Conservation (phyloP, 495 filamentous ascomycete species). For the Parmelia sp. region DNA sequence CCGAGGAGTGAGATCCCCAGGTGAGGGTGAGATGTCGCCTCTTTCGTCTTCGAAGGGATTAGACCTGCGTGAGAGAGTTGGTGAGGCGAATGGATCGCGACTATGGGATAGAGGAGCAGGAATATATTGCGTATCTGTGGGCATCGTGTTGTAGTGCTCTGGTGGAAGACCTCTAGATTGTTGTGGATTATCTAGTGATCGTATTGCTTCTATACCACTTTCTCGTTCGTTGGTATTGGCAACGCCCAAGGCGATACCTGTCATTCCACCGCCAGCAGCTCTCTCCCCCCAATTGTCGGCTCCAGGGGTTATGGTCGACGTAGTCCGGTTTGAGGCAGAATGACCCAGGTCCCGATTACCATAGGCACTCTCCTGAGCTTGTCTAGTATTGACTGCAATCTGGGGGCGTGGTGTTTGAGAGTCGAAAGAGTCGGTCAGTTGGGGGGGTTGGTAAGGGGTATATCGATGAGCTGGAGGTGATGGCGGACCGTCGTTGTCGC, state of each 20-base stretch:
- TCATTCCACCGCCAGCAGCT: constrained; percentile 70
- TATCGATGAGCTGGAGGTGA: constrained; percentile 20
- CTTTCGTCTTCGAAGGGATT: constrained; percentile 28
- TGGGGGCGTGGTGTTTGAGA: constrained; percentile 17
- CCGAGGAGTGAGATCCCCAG: constrained; percentile 35
- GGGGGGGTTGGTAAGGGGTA: constrained; percentile 18
- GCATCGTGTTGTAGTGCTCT: constrained; percentile 42
- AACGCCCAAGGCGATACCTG: constrained; percentile 67
- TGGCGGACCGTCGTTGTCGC: constrained; percentile 26
- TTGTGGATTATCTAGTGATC: constrained; percentile 39
- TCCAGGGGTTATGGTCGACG: constrained; percentile 60
- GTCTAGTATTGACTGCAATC: constrained; percentile 14
- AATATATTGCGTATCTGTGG: constrained; percentile 43
- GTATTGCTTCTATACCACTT: constrained; percentile 64
- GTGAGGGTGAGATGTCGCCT: constrained; percentile 32
- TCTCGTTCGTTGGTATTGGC: constrained; percentile 66
- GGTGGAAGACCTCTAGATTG: constrained; percentile 37
- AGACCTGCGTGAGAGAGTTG: constrained; percentile 28
- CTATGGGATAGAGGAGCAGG: constrained; percentile 32
- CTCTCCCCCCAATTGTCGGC: constrained; percentile 66
- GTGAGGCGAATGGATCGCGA: constrained; percentile 38
- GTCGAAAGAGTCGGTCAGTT: constrained; percentile 22
- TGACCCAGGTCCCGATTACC: constrained; percentile 27
- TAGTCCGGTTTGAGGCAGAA: constrained; percentile 32
- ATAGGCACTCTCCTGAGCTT: constrained; percentile 21